These are phyloP conservation scores for Clavariopsis aquatica DNA, from an alignment of 495 filamentous ascomycete genomes.

Conservation along the genomic window DNA sequence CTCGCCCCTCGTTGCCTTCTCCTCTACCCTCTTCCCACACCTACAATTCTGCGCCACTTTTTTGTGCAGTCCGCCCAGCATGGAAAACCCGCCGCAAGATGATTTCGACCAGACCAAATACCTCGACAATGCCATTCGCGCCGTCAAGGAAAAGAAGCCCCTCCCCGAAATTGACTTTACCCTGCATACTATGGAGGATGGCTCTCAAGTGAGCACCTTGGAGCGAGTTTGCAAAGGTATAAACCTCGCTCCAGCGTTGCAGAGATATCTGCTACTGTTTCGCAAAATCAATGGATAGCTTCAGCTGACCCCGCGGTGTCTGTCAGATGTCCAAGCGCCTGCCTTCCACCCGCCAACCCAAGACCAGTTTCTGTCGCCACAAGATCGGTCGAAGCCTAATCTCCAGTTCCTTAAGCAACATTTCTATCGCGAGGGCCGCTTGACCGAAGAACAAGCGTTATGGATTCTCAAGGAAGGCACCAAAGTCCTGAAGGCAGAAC, in stretches of 20 bases:
- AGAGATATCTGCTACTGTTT: not conserved
- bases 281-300: not conserved
- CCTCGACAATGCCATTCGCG: slow-evolving; percentile 58
- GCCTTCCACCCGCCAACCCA: slow-evolving; percentile 87
- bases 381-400: slow-evolving; percentile 85
- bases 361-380: slow-evolving; percentile 74
- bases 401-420: slow-evolving; percentile 95
- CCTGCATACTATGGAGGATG: slow-evolving; percentile 97
- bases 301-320: slow-evolving; percentile 33
- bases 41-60: slow-evolving; percentile 15
- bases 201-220: slow-evolving; percentile 86
- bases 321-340: slow-evolving; percentile 89
- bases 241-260: slow-evolving; percentile 11
- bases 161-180: slow-evolving; percentile 98
- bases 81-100: slow-evolving; percentile 27
- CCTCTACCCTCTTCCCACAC: slow-evolving; percentile 2
- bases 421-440: slow-evolving; percentile 93
- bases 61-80: slow-evolving; percentile 17
- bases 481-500: slow-evolving; percentile 79
- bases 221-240: slow-evolving; percentile 98
- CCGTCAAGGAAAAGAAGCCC: slow-evolving; percentile 88
- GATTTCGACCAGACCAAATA: slow-evolving; percentile 40
- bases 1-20: slow-evolving; percentile 32
- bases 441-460: slow-evolving; percentile 95
- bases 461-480: slow-evolving; percentile 89